phyloP scores from a whole-genome alignment of 192 early-diverging fungal genomes.

The Thamnidium elegans region DNA sequence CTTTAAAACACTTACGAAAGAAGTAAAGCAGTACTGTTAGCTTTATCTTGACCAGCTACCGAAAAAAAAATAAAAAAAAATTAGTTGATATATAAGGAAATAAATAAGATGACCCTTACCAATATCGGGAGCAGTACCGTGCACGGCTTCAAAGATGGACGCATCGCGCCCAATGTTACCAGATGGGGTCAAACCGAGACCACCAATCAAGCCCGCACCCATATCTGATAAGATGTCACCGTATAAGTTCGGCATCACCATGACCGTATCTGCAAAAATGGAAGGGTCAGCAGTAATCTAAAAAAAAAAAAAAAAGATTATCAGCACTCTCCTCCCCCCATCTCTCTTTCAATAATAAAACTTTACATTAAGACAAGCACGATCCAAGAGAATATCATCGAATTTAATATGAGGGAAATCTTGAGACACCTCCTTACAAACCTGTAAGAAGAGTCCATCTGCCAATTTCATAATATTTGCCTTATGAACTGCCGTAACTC shows the following conservation, averaged over 20 bases:
- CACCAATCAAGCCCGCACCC: constrained; percentile 97
- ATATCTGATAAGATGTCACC: constrained; percentile 98
- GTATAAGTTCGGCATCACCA: constrained; percentile 99
- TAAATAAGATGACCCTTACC: constrained; percentile 53
- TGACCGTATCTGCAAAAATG: constrained; percentile 87
- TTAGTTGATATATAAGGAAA: background rate
- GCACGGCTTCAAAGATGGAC: constrained; percentile 95
- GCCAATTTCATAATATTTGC: constrained; percentile 95
- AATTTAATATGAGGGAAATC: constrained; percentile 92
- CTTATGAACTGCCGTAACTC: constrained; percentile 98
- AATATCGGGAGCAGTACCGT: constrained; percentile 97
- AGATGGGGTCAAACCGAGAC: constrained; percentile 94
- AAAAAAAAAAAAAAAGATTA: constrained; percentile 14
- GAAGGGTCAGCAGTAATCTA: constrained; percentile 94
- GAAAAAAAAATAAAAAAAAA: constrained; percentile 1
- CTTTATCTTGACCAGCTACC: constrained; percentile 60
- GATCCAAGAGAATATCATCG: constrained; percentile 90
- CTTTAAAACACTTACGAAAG: constrained; percentile 49
- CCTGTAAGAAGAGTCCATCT: constrained; percentile 95
- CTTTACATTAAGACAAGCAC: constrained; percentile 82
- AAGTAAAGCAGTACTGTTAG: constrained; percentile 93
- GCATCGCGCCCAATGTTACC: constrained; percentile 99
- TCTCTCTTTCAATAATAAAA: no score
- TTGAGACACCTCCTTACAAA: constrained; percentile 86
- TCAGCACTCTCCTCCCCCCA: no score